Evolutionary conservation across 2,329 filamentous ascomycete genomes (phyloP), one percentile per base, ranked within the genome.

Genomic region (Atkinsonella hypoxylon): DNA sequence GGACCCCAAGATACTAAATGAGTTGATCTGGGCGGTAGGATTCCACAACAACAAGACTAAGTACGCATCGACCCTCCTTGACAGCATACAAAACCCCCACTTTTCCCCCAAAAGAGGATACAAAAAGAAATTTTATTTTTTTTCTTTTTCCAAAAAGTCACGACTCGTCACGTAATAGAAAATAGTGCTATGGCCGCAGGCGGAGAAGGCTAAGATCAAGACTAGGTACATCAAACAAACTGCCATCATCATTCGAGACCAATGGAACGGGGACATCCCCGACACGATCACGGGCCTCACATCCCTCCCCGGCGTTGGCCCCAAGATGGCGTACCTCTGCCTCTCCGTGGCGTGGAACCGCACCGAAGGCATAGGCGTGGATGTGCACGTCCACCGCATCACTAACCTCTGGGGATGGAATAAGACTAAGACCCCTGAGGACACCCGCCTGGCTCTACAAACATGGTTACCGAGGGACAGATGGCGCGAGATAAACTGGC

Each of bases 41-140:
- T 96, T 96, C 65, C 90, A 95, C 71, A 95, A 95, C 62, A 90
- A 89, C 68, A 96, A 96, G 71, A 93, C 89, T 2, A 85, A 82
- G 68, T 68, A 47, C 3, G 54, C 34, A 7, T 26, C n/a, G 8
- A 13, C 30, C 10, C 8, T 11, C 15, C 18, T 9, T 4, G 3
- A 15, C 22, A 20, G n/a, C 26, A 26, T 26, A 26, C 1, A 26
- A 8, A 26, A 1, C 26, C 26, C 26, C 26, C 34, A 4, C 34
- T 2, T n/a, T n/a, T n/a, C n/a, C n/a, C 2, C 4, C 3, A 42
- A 42, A 42, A 11, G 11, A 42, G 18, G 17, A 42, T 15, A 42
- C 11, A 42, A 42, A 42, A 42, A 18, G 18, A 42, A 15, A 42
- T n/a, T n/a, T n/a, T n/a, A n/a, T n/a, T n/a, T n/a, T n/a, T n/a